Evolutionary conservation across 2,329 filamentous ascomycete genomes (phyloP).

Genomic region (Paracamarosporium sp.): DNA sequence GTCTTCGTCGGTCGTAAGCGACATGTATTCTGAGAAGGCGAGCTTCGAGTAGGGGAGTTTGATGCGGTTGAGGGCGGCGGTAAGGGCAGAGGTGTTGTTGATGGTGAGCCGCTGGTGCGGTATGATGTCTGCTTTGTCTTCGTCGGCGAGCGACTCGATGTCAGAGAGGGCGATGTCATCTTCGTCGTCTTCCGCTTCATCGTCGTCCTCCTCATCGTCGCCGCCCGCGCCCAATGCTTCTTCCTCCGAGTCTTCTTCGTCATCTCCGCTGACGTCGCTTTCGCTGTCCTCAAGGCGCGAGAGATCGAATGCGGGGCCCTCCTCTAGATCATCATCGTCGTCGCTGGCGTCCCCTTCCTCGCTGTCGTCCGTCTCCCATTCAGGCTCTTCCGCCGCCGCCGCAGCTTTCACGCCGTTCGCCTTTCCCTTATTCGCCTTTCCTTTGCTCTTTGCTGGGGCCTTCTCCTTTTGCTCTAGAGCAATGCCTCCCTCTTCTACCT

Average conservation of each 20-base stretch:
- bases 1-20: constrained; percentile 70
- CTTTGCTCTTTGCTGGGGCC: constrained; percentile 32
- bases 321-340: constrained; percentile 38
- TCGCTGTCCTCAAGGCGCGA: constrained; percentile 46
- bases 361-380: constrained; percentile 47
- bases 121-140: constrained; percentile 84
- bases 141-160: constrained; percentile 77
- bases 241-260: constrained; percentile 60
- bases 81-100: constrained; percentile 92
- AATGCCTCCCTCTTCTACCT: constrained; percentile 34
- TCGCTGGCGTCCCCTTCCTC: constrained; percentile 48
- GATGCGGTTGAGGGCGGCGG: constrained; percentile 80
- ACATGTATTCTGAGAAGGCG: constrained; percentile 84
- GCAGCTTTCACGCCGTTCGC: constrained; percentile 37
- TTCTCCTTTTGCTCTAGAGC: constrained; percentile 27
- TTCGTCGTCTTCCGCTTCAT: constrained; percentile 75
- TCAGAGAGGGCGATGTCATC: constrained; percentile 92
- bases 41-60: constrained; percentile 71
- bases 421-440: constrained; percentile 38
- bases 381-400: constrained; percentile 30
- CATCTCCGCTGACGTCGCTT: constrained; percentile 38
- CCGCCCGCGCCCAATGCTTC: constrained; percentile 46
- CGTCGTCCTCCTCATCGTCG: constrained; percentile 60
- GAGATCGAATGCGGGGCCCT: constrained; percentile 24
- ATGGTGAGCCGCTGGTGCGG: constrained; percentile 94